phyloP scores from a whole-genome alignment of 768 basidiomycete genomes.

The Russula sp. region DNA sequence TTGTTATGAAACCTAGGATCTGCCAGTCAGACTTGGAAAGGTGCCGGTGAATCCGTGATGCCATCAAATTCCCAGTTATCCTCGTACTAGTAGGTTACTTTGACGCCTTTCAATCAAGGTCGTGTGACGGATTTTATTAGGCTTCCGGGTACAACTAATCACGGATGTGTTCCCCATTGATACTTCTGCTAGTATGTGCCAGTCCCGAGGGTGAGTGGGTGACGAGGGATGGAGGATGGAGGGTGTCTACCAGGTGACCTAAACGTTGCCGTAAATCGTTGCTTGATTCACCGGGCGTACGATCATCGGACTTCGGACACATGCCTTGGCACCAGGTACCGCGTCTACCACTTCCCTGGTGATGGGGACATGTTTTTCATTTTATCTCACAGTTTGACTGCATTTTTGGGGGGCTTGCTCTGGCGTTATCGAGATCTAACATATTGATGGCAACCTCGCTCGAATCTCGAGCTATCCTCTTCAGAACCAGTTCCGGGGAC shows the following conservation, averaged over 20 bases:
- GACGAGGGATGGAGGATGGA: not conserved
- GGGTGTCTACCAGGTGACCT: too few species aligned
- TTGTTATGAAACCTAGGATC: not conserved
- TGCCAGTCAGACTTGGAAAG: not conserved
- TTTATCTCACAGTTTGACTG: not conserved
- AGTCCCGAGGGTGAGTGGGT: not conserved
- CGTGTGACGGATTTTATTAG: not conserved
- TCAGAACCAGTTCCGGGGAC: not conserved
- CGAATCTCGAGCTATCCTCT: not conserved
- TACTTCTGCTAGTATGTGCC: not conserved
- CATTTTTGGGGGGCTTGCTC: not conserved
- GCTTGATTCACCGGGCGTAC: too few species aligned
- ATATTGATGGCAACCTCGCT: too few species aligned
- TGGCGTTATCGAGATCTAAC: not conserved
- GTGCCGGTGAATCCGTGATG: conserved; percentile 1
- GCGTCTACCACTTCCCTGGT: not conserved
- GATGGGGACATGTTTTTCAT: not conserved
- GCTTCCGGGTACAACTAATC: not conserved
- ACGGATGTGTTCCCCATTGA: too few species aligned
- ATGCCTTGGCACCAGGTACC: too few species aligned
- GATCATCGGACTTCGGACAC: too few species aligned
- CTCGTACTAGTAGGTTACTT: not conserved
- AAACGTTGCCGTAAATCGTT: not conserved
- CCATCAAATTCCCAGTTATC: not conserved
- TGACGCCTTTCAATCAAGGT: not conserved